Evolutionary conservation across 2,329 filamentous ascomycete species (phyloP).

Genomic region (Karstenula rhodostoma): DNA sequence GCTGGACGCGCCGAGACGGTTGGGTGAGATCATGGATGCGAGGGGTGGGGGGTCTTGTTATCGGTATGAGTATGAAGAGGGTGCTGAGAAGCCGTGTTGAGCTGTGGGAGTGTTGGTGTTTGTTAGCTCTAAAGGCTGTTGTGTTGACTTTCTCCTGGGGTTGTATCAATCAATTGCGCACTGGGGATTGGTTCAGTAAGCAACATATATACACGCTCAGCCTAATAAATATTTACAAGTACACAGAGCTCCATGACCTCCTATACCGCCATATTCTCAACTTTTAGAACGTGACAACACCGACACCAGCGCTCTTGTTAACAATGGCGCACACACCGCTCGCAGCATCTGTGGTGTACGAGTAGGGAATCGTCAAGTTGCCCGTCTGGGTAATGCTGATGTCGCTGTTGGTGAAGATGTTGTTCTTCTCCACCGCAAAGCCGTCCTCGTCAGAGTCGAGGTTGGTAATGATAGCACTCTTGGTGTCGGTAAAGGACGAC

Average conservation of each 20-base stretch:
- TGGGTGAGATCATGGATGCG: background rate
- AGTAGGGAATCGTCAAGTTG: slow-evolving; percentile 62
- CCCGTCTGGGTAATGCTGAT: slow-evolving; percentile 59
- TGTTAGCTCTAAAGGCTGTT: too few relatives aligned
- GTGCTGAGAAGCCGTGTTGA: too few relatives aligned
- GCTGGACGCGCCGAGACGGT: background rate
- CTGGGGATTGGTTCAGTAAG: background rate
- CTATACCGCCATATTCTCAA: background rate
- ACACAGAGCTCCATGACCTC: background rate
- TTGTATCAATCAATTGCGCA: too few relatives aligned
- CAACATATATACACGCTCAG: background rate
- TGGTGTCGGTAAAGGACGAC: slow-evolving; percentile 64
- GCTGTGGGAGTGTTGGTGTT: too few relatives aligned
- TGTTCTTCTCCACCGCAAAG: slow-evolving; percentile 57
- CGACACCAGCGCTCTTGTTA: slow-evolving; percentile 39
- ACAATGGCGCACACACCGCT: slow-evolving; percentile 37
- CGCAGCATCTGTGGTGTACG: slow-evolving; percentile 53
- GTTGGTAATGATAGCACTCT: slow-evolving; percentile 64
- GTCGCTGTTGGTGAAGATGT: slow-evolving; percentile 51
- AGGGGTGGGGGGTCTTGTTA: background rate
- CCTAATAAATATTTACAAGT: slow-evolving; percentile 1
- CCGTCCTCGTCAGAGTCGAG: slow-evolving; percentile 65
- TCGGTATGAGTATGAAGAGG: slow-evolving; percentile 5
- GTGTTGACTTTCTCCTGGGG: background rate
- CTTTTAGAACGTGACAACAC: slow-evolving; percentile 40